Base-by-base conservation (phyloP, 1,284 basidiomycete genomes). In the Trichosporon ovoides region DNA sequence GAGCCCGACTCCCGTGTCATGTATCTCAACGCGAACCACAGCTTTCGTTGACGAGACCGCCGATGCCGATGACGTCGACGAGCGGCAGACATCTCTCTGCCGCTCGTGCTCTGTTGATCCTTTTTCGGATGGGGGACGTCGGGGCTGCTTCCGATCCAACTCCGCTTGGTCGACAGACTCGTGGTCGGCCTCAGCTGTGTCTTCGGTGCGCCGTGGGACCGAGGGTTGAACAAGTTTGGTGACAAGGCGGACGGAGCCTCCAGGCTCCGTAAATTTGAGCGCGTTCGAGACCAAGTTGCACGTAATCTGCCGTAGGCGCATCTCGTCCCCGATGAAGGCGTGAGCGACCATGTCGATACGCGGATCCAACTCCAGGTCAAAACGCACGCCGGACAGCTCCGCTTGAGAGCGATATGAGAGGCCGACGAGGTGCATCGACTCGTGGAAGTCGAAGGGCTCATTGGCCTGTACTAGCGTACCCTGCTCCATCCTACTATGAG, bases 1-100 rank as follows among this genome's bases (percentile, higher is more conserved):
- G 63, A 93, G 87, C 2, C 88, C 91, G 62, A 80, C 84, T 22
- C 91, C 90, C 0, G 89, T 91, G 73, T 91, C 90, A 10, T 82
- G 81, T 3, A 92, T 83, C 72, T 91, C 89, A 43, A 92, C 87
- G 57, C 89, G 80, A 12, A 91, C 86, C 35, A 91, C 71, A 10
- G 50, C 59, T 19, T 24, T 36, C 7, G 22, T 31, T 4, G 49
- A 35, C 33, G 20, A 19, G 9, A 19, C 1, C 11, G 4, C 4
- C 3, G 34, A 24, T 20, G 49, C 16, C 10, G 12, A 11, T 2
- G 49, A 31, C 14, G 49, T 22, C n/a, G 49, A 51, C 33, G 11
- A 19, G 13, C 33, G 35, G 33, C 33, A 33, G n/a, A n/a, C n/a
- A 3, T 31, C 16, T 3, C 20, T 28, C 14, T 5, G 5, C 49